These are phyloP conservation scores for Termitomyces sp. DNA, from an alignment of 768 basidiomycete genomes.

Conservation along the genomic window DNA sequence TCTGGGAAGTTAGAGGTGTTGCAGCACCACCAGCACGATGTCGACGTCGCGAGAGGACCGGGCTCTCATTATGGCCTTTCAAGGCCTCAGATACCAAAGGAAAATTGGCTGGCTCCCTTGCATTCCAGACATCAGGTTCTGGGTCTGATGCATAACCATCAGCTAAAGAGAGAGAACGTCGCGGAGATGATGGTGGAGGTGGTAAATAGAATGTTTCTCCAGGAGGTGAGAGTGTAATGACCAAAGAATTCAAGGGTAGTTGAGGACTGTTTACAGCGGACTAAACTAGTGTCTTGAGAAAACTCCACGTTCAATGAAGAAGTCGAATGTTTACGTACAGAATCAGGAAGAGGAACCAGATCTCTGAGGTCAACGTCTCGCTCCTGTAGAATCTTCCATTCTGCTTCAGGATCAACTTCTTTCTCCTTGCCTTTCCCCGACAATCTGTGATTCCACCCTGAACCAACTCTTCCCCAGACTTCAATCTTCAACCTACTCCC, in stretches of 20 bases:
- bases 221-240: slow-evolving; percentile 63
- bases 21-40: slow-evolving; percentile 27
- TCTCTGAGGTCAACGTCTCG: slow-evolving; percentile 65
- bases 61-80: slow-evolving; percentile 15
- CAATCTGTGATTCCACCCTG: slow-evolving; percentile 19
- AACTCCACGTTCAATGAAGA: slow-evolving; percentile 3
- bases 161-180: slow-evolving; percentile 56
- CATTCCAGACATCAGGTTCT: slow-evolving; percentile 50
- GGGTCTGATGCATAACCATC: slow-evolving; percentile 72
- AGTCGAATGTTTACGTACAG: slow-evolving; percentile 44
- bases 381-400: slow-evolving; percentile 67
- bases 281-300: slow-evolving; percentile 23
- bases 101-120: slow-evolving; percentile 29
- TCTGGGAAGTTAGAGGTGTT: slow-evolving; percentile 14
- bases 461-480: slow-evolving; percentile 52
- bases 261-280: slow-evolving; percentile 31
- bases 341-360: slow-evolving; percentile 55
- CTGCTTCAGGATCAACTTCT: slow-evolving; percentile 18
- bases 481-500: slow-evolving; percentile 52
- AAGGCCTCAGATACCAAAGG: slow-evolving; percentile 10
- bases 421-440: slow-evolving; percentile 49
- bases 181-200: slow-evolving; percentile 26
- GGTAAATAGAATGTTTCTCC: slow-evolving; percentile 62
- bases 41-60: slow-evolving; percentile 29
- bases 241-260: slow-evolving; percentile 72